phyloP scores from a whole-genome alignment of 768 basidiomycete genomes.

The Tulasnella calospora region DNA sequence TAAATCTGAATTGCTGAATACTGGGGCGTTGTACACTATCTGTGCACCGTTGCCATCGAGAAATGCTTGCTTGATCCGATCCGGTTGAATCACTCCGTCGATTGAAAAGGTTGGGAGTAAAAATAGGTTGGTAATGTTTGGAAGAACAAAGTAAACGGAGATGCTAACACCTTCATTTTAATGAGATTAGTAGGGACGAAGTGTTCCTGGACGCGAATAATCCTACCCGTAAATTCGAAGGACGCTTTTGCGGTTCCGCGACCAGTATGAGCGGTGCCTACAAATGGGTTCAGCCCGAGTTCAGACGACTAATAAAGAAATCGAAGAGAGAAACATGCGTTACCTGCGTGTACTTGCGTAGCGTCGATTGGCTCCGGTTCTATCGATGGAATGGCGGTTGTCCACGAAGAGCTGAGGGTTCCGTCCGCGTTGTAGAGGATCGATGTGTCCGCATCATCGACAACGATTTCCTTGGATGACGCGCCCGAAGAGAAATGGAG shows the following conservation, averaged over 20 bases:
- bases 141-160: not conserved
- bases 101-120: not conserved
- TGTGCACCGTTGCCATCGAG: not conserved
- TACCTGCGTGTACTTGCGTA: not conserved
- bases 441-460: not conserved
- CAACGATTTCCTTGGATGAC: not conserved
- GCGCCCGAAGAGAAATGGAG: not conserved
- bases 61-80: not conserved
- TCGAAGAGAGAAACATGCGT: not conserved
- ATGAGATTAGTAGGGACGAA: not conserved
- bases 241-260: not conserved
- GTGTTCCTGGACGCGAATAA: not conserved
- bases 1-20: not conserved
- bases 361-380: not conserved
- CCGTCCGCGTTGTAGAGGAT: not conserved
- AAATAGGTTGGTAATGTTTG: not conserved
- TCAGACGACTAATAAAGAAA: not conserved
- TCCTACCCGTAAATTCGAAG: not conserved
- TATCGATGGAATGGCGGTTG: not conserved
- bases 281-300: not conserved
- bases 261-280: not conserved
- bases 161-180: not conserved
- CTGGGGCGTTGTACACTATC: not conserved
- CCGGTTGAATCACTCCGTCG: not conserved
- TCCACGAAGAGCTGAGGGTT: not conserved